A percentile compares a stretch with the other conserved stretches of the same genome.
Conservation (phyloP, 257 asterid species). For the Misopates orontium region DNA sequence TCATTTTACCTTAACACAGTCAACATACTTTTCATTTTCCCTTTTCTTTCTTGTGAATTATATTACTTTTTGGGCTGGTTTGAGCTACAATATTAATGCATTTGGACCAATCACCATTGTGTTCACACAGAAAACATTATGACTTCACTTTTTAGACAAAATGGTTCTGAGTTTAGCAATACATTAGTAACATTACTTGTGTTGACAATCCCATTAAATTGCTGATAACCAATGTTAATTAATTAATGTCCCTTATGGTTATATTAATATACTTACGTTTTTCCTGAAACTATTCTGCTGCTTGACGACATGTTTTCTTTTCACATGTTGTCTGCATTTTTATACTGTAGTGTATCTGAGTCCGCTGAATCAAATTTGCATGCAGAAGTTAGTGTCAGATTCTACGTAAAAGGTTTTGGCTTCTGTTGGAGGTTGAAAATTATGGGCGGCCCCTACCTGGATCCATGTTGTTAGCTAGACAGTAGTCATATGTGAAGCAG, state of each 20-base stretch:
- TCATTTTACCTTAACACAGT: not conserved
- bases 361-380: conserved; percentile 2
- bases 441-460: conserved; percentile 45
- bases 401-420: conserved; percentile 14
- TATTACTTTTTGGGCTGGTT: conserved; percentile 15
- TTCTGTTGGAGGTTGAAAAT: conserved; percentile 13
- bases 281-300: conserved; percentile 20
- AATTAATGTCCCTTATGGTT: conserved; percentile 21
- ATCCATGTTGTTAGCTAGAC: conserved; percentile 11
- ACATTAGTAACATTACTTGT: not conserved
- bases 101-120: conserved; percentile 16
- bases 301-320: conserved; percentile 12
- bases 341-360: conserved; percentile 1
- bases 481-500: conserved; percentile 7
- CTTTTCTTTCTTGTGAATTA: conserved; percentile 13
- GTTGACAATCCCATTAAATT: conserved; percentile 13
- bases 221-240: not conserved
- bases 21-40: conserved; percentile 11
- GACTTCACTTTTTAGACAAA: conserved; percentile 32
- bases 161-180: conserved; percentile 22
- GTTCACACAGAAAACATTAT: conserved; percentile 32
- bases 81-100: conserved; percentile 19
- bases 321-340: conserved; percentile 6
- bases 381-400: conserved; percentile 7
- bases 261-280: not conserved